These are phyloP conservation scores for Porphyra umbilicalis DNA, from an alignment of 31 red algal species.

Conservation along the genomic window DNA sequence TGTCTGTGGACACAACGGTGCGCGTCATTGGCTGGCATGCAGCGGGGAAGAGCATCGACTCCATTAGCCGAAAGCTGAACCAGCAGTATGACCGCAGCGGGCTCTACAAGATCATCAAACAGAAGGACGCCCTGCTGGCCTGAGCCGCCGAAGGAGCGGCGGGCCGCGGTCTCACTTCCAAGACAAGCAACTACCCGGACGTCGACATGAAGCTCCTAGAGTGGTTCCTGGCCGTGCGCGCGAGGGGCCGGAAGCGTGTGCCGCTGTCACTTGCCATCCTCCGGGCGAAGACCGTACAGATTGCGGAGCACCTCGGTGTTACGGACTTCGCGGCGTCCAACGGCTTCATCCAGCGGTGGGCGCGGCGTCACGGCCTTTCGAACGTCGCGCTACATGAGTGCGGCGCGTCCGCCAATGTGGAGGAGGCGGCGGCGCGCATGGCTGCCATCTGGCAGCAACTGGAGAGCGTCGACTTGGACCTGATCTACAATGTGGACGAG, in stretches of 20 bases:
- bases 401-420: no score
- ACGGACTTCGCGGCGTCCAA: background rate
- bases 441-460: no score
- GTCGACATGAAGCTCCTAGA: background rate
- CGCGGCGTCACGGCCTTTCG: background rate
- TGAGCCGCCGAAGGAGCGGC: background rate
- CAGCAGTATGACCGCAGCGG: no score
- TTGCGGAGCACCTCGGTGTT: background rate
- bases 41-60: background rate
- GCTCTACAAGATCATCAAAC: background rate
- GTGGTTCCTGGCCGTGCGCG: background rate
- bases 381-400: no score
- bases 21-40: background rate
- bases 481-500: background rate
- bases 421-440: no score
- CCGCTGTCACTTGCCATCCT: background rate
- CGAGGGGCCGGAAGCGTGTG: background rate
- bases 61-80: no score
- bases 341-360: background rate
- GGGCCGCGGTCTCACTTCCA: background rate
- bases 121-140: background rate
- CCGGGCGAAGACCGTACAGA: background rate
- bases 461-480: background rate
- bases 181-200: background rate
- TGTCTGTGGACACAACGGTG: background rate